Evolutionary conservation across 2,329 filamentous ascomycete species (phyloP), one percentile per base, ranked within the genome.

Genomic region (Hypoxylon sp.): DNA sequence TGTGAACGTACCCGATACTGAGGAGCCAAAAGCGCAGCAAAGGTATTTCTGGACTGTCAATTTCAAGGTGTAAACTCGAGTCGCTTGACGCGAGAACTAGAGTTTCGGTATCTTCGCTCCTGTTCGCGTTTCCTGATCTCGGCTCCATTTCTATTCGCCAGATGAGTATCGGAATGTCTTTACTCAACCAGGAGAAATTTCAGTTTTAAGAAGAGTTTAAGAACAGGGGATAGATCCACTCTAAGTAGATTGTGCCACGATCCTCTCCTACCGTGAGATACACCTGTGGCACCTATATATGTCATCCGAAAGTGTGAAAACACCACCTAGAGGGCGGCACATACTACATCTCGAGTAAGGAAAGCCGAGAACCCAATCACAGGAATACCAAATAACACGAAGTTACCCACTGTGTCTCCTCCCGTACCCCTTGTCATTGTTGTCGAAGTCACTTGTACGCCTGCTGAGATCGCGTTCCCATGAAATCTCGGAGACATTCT

Each of bases 1-100:
- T 55, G 41, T 41, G 23, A 43, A 68, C 68, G 23, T 59, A 74
- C 73, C 73, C 67, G 27, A 74, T 25, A 37, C 65, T 52, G 5
- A 75, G 66, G 52, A 73, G 47, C 23, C 59, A 65, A 25, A 73
- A 63, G n/a, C 70, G 71, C 11, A 45, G 37, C 19, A 54, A 34
- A 16, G 73, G 66, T n/a, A 74, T 19, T 29, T 73, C 73, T 30
- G 48, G 56, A 8, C 21, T 46, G 5, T 2, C 25, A 52, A 25
- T 6, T 2, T 67, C 48, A 3, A 56, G 46, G 2, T 54, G 53
- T 16, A 57, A 27, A 9, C 57, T 64, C n/a, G 54, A 58, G 11
- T 53, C 34, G 16, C 57, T 56, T 21, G 61, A 60, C 23, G 19
- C 46, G 4, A 55, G 37, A 41, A 30, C 54, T 11, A 63, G 30